phyloP scores from a whole-genome alignment of 129 eudicot species.

The Helichrysum umbraculigerum region DNA sequence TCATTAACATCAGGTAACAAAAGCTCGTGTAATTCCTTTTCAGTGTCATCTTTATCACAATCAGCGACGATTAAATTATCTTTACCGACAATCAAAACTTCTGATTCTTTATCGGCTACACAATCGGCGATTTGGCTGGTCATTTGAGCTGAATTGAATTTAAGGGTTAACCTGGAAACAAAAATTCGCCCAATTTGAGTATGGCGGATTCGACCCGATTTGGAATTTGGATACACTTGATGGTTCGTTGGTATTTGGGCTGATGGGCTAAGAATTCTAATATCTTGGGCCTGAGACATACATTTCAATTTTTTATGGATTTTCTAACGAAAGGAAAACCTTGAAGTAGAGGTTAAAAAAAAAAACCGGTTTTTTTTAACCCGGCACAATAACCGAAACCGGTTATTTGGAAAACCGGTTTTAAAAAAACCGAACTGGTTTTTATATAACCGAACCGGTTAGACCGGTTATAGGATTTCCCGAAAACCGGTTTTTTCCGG shows the following conservation, averaged over 20 bases:
- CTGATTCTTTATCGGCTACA: constrained; percentile 6
- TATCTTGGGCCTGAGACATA: no score
- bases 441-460: no score
- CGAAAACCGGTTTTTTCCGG: no score
- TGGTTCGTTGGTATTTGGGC: constrained; percentile 1
- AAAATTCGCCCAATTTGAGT: constrained; percentile 20
- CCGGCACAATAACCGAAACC: no score
- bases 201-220: not conserved
- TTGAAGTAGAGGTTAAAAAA: no score
- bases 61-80: not conserved
- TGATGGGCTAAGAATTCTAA: not conserved
- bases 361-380: no score
- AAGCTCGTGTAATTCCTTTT: constrained; percentile 49
- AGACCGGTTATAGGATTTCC: no score
- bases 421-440: no score
- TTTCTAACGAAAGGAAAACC: no score
- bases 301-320: no score
- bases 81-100: constrained; percentile 1
- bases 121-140: constrained; percentile 15
- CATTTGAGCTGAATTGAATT: constrained; percentile 3
- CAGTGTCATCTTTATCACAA: constrained; percentile 45
- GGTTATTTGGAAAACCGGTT: no score
- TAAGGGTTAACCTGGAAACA: constrained; percentile 26
- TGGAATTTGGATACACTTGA: not conserved
- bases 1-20: constrained; percentile 50